Conservation (phyloP, 2,329 filamentous ascomycete genomes). For the Pseudocercospora cruenta region DNA sequence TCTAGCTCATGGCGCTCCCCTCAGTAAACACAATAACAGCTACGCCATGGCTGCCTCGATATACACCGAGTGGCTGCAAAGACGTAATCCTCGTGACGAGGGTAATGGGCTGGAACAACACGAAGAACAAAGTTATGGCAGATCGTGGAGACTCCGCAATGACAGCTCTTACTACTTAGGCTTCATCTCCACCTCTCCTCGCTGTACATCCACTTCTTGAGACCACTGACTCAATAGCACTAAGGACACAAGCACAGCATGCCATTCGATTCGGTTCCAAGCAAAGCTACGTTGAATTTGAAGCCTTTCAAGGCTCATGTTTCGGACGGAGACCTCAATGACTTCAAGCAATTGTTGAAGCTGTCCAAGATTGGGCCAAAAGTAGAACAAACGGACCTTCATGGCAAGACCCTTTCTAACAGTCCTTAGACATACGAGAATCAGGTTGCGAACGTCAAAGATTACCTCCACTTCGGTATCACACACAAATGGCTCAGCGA, state of each 20-base stretch:
- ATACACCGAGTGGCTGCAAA: background rate
- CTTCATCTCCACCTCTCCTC: background rate
- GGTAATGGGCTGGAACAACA: background rate
- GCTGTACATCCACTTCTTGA: background rate
- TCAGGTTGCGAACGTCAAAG: constrained; percentile 43
- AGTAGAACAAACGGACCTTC: background rate
- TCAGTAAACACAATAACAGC: background rate
- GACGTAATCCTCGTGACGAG: background rate
- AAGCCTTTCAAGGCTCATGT: constrained; percentile 45
- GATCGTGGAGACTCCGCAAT: background rate
- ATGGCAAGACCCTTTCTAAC: background rate
- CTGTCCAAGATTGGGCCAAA: constrained; percentile 50
- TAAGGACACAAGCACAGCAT: constrained; percentile 11
- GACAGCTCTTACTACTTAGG: background rate
- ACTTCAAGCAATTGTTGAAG: constrained; percentile 49
- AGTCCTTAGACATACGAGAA: constrained; percentile 51
- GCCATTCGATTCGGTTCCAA: constrained; percentile 37
- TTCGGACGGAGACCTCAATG: constrained; percentile 44
- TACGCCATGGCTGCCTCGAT: background rate
- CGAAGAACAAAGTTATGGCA: background rate
- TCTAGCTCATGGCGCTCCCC: background rate
- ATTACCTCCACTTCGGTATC: constrained; percentile 46
- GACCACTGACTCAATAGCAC: background rate
- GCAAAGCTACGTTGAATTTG: constrained; percentile 40
- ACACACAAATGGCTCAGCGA: constrained; percentile 51